Conservation (phyloP, 2,329 filamentous ascomycete genomes). For the Monosporascus sp. region DNA sequence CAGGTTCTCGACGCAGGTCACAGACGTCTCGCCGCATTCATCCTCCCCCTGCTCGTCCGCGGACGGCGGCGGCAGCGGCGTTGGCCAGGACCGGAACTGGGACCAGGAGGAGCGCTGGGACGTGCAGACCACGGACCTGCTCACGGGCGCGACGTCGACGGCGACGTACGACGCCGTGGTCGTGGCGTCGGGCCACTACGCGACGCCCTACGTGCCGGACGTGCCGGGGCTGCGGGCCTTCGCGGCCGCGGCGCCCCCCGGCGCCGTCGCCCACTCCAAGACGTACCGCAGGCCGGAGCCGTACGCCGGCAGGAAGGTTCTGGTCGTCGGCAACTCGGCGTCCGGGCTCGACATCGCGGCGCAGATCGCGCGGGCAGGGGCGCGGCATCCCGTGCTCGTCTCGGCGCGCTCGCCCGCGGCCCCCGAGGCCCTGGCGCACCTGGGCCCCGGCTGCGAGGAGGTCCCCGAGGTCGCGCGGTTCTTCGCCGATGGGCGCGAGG, state of each 20-base stretch:
- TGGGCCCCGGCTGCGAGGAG: conserved; percentile 40
- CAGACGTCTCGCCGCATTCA: conserved; percentile 34
- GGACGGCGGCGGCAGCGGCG: background rate
- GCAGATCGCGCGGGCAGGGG: conserved; percentile 60
- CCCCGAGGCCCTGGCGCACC: conserved; percentile 37
- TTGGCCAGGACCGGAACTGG: conserved; percentile 4
- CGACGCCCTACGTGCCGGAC: conserved; percentile 60
- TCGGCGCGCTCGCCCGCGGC: conserved; percentile 51
- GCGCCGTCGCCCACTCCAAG: conserved; percentile 68
- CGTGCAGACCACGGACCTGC: conserved; percentile 48
- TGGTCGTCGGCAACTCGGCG: conserved; percentile 79
- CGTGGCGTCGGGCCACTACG: conserved; percentile 71
- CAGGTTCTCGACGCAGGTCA: conserved; percentile 64
- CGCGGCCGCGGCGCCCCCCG: conserved; percentile 50
- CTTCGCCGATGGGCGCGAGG: conserved; percentile 46
- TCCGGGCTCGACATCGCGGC: conserved; percentile 78
- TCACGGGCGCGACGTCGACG: conserved; percentile 32
- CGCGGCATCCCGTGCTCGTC: conserved; percentile 56
- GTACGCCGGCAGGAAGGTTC: conserved; percentile 66
- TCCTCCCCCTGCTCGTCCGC: background rate
- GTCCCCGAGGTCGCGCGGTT: conserved; percentile 55
- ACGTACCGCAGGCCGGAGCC: conserved; percentile 63
- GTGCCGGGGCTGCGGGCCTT: conserved; percentile 57
- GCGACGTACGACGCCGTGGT: conserved; percentile 68
- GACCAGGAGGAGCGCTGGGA: conserved; percentile 50